Base-by-base conservation (phyloP, 768 basidiomycete genomes). In the Auricularia heimuer region DNA sequence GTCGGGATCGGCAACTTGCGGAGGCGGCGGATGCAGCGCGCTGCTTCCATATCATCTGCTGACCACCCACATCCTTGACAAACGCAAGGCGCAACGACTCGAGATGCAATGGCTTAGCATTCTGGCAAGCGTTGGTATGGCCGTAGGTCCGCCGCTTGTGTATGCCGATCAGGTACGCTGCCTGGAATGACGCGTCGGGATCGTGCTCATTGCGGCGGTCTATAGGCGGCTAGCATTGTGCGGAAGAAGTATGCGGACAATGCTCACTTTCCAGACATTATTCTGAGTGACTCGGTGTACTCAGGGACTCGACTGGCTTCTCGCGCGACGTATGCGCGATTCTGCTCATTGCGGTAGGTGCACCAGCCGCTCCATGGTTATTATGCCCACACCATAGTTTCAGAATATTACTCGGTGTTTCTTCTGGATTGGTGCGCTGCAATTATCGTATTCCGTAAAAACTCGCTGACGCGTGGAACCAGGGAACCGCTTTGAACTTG, bases 371-470 rank as follows among this genome's bases (percentile, higher is more conserved):
- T 21, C 21, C 16, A 12, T 44, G 12, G 29, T 4, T 12, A 63
- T 21, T 35, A 12, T 21, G 3, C 35, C 47, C 33, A n/a, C 44
- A 45, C 54, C 16, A 34, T 21, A 33, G 63, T 91, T 90, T 69
- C 78, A 91, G 62, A 94, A 94, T 74, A 91, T 93, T 63, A 88
- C 88, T 33, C 82, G 92, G 71, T 94, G 92, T 74, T 94, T 92
- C 79, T 94, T 93, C 76, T 94, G 92, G 92, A 76, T 94, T 42
- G 56, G 47, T 51, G 21, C 47, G 18, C 16, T 8, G 6, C 47
- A 51, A 51, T 12, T 18, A 51, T 12, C 18, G 11, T 4, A 51
- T 18, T 6, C 6, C 47, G 10, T 51, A 2, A 0, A 6, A 18
- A 8, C 11, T 18, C 10, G 47, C 47, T 51, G 11, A 51, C 47